Conservation (phyloP, 1,284 basidiomycete species). For the Tylopilus sp. region DNA sequence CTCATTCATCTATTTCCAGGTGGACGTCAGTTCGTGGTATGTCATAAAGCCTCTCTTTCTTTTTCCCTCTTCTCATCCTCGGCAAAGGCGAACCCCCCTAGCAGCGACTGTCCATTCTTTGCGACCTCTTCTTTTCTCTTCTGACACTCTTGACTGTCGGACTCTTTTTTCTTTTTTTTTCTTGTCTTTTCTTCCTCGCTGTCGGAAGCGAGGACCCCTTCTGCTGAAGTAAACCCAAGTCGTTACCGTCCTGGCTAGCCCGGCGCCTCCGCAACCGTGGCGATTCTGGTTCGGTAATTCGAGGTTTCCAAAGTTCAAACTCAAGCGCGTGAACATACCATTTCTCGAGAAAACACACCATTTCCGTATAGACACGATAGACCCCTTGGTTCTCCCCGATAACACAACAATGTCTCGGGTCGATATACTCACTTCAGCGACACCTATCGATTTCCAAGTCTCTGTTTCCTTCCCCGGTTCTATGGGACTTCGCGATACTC, state of each 20-base stretch:
- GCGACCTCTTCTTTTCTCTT: constrained; percentile 20
- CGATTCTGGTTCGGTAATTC: constrained; percentile 67
- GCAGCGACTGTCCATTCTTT: constrained; percentile 38
- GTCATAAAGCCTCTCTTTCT: constrained; percentile 25
- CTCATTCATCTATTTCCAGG: constrained; percentile 40
- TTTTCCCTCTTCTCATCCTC: constrained; percentile 18
- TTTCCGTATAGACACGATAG: constrained; percentile 32
- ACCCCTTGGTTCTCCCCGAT: constrained; percentile 18
- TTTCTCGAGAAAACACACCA: constrained; percentile 19
- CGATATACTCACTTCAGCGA: constrained; percentile 49
- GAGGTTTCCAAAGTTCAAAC: constrained; percentile 33
- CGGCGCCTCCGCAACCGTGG: constrained; percentile 60
- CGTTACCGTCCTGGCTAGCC: constrained; percentile 64
- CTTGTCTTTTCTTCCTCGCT: constrained; percentile 50
- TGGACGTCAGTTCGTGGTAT: constrained; percentile 76
- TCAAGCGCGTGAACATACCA: constrained; percentile 21
- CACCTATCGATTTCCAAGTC: constrained; percentile 42
- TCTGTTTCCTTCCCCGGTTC: constrained; percentile 13
- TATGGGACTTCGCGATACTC: constrained; percentile 36
- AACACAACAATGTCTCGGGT: constrained; percentile 54
- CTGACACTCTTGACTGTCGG: constrained; percentile 7
- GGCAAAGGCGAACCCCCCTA: constrained; percentile 73
- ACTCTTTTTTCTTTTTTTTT: constrained; percentile 6
- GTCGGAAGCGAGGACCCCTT: constrained; percentile 53
- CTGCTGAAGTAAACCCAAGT: constrained; percentile 48